Percentiles rank a stretch among this genome's conserved stretches.
Evolutionary conservation across 805 yeast species (phyloP).

Genomic region (Suhomyces pyralidae): DNA sequence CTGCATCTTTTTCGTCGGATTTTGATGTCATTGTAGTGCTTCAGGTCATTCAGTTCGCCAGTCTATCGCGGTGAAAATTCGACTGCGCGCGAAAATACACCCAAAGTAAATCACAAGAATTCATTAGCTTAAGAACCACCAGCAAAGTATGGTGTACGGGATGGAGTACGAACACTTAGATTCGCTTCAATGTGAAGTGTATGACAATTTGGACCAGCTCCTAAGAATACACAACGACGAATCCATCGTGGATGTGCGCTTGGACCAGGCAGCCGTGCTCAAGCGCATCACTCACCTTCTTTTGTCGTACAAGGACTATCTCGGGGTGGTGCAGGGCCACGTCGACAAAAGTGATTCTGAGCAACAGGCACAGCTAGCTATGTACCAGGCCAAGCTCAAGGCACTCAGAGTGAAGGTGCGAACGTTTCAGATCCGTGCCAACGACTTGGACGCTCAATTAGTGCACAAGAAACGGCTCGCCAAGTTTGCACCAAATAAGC

Average conservation of each 20-base stretch:
- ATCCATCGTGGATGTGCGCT: constrained; percentile 3
- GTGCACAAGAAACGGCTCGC: constrained; percentile 31
- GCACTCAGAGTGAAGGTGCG: constrained; percentile 24
- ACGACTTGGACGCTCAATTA: constrained; percentile 23
- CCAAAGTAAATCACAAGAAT: too few species aligned
- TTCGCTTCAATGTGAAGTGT: neutral
- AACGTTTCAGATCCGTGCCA: constrained; percentile 26
- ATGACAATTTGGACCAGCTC: constrained; percentile 1
- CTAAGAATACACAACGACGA: constrained; percentile 15
- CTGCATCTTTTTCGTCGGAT: too few species aligned
- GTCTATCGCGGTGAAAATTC: neutral
- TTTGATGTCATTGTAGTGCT: neutral
- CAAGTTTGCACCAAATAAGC: constrained; percentile 13
- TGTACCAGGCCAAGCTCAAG: constrained; percentile 19
- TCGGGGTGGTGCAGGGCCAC: constrained; percentile 14
- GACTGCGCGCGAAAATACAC: neutral
- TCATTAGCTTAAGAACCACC: too few species aligned
- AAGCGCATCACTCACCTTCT: constrained; percentile 17
- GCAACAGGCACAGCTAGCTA: constrained; percentile 9
- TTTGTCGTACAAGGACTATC: constrained; percentile 15
- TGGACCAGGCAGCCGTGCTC: constrained; percentile 9
- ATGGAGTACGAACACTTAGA: constrained; percentile 3
- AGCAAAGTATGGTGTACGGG: too few species aligned
- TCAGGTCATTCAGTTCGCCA: neutral
- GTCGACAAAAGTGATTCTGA: neutral